These are phyloP conservation scores for Nakazawaea ernobii DNA, from an alignment of 805 yeast genomes.

Conservation along the genomic window DNA sequence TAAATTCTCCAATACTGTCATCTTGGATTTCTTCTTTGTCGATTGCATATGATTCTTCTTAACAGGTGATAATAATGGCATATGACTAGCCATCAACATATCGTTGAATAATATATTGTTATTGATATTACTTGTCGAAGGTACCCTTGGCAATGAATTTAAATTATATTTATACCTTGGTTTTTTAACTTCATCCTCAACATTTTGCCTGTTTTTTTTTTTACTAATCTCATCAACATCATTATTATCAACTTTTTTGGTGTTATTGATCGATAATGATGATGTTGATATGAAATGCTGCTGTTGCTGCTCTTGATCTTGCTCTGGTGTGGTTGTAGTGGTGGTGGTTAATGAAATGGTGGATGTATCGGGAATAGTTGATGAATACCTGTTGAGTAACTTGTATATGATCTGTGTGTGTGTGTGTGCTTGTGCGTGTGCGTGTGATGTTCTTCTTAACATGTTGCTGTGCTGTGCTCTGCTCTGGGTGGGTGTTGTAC, in stretches of 20 bases:
- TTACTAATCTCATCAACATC: not conserved
- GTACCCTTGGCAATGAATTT: conserved; percentile 26
- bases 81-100: conserved; percentile 22
- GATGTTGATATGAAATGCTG: too few species aligned
- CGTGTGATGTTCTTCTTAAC: too few species aligned
- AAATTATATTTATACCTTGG: conserved; percentile 12
- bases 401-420: not conserved
- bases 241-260: not conserved
- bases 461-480: too few species aligned
- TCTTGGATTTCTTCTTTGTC: conserved; percentile 8
- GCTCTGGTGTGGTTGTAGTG: not conserved
- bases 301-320: not conserved
- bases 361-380: not conserved
- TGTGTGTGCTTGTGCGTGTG: too few species aligned
- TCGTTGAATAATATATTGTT: conserved; percentile 22
- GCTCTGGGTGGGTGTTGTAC: too few species aligned
- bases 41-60: conserved; percentile 19
- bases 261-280: not conserved
- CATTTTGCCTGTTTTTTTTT: too few species aligned
- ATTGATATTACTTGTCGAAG: conserved; percentile 24
- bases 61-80: conserved; percentile 25
- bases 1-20: conserved; percentile 23
- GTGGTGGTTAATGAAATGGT: too few species aligned
- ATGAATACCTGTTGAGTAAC: not conserved
- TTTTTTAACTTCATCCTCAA: not conserved